phyloP scores from a whole-genome alignment of 1,139 yeast species.

The Pichia terricola region DNA sequence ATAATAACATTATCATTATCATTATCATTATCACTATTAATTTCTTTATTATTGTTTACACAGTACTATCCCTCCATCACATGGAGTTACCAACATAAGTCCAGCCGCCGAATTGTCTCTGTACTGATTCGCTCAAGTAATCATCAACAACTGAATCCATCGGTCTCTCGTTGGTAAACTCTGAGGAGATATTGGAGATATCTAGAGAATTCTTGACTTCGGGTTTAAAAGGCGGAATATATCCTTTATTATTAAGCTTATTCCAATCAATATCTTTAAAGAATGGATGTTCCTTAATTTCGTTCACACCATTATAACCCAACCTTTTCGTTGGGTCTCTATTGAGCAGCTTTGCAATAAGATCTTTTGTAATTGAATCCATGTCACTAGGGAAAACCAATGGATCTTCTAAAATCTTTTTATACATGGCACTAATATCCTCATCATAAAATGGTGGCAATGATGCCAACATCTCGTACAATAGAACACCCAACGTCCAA shows the following conservation, averaged over 20 bases:
- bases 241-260: conserved; percentile 73
- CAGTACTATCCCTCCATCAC: no score
- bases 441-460: conserved; percentile 95
- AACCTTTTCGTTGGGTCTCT: conserved; percentile 80
- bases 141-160: conserved; percentile 95
- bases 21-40: no score
- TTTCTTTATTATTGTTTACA: no score
- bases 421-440: conserved; percentile 89
- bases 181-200: conserved; percentile 87
- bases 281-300: conserved; percentile 77
- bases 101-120: conserved; percentile 98
- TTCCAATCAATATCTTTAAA: conserved; percentile 90
- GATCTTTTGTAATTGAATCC: conserved; percentile 82
- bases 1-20: no score
- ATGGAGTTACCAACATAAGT: conserved; percentile 66
- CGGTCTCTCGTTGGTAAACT: conserved; percentile 88
- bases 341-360: conserved; percentile 64
- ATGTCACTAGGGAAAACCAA: conserved; percentile 80
- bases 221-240: conserved; percentile 94
- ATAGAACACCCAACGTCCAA: conserved; percentile 93
- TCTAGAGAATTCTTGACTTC: conserved; percentile 80
- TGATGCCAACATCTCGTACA: conserved; percentile 95
- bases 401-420: conserved; percentile 83
- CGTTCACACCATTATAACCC: conserved; percentile 72
- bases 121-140: conserved; percentile 79